Evolutionary conservation across 805 yeast species (phyloP).

Genomic region (Candida jianshihensis): DNA sequence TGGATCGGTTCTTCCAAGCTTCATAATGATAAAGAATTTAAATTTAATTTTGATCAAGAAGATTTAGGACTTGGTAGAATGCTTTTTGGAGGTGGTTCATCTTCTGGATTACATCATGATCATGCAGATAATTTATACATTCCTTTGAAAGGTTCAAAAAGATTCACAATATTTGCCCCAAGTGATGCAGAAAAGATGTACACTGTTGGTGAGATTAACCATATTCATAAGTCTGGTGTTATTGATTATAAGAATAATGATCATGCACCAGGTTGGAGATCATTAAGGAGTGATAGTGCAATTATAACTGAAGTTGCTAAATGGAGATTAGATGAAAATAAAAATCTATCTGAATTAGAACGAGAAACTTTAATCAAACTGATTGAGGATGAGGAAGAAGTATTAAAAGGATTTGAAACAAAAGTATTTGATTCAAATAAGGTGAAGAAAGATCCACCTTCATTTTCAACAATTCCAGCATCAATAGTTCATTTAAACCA

Average conservation of each 20-base stretch:
- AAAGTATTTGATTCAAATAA: conserved; percentile 13
- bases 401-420: conserved; percentile 11
- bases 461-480: conserved; percentile 61
- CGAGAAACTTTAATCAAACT: conserved; percentile 18
- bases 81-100: conserved; percentile 51
- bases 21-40: conserved; percentile 8
- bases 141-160: conserved; percentile 49
- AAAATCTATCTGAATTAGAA: conserved; percentile 16
- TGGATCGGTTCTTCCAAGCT: conserved; percentile 52
- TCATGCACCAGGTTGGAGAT: conserved; percentile 57
- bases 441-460: conserved; percentile 51
- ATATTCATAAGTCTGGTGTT: conserved; percentile 53
- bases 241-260: conserved; percentile 53
- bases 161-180: conserved; percentile 66
- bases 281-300: conserved; percentile 56
- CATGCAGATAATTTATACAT: conserved; percentile 73
- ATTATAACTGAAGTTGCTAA: conserved; percentile 40
- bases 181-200: conserved; percentile 48
- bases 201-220: conserved; percentile 57
- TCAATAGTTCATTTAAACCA: conserved; percentile 54
- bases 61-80: conserved; percentile 44
- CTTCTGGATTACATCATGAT: conserved; percentile 76
- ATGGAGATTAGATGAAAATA: conserved; percentile 32
- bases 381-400: conserved; percentile 24
- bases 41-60: conserved; percentile 13